Conservation (phyloP, 345 rosid genomes). For the Erodium maritimum region DNA sequence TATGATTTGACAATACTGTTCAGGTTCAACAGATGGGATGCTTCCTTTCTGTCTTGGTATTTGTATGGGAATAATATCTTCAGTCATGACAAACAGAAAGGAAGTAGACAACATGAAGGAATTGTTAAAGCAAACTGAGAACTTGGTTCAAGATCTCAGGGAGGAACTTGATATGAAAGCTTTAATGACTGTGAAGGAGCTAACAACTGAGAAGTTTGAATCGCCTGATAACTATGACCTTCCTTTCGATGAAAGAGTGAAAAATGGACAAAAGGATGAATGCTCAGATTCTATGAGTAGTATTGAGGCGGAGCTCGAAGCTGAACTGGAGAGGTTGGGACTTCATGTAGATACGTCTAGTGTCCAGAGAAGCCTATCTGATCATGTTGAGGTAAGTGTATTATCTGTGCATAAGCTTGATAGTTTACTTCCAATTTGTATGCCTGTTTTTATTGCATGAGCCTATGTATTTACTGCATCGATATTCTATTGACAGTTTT, state of each 20-base stretch:
- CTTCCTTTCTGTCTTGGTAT: conserved; percentile 55
- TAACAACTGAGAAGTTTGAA: conserved; percentile 33
- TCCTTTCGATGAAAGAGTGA: conserved; percentile 16
- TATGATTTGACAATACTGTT: conserved; percentile 11
- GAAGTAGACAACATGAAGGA: conserved; percentile 38
- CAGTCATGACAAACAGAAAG: conserved; percentile 32
- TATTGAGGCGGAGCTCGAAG: conserved; percentile 95
- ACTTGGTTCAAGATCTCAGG: conserved; percentile 65
- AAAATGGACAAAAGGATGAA: conserved; percentile 20
- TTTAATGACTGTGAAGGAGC: conserved; percentile 45
- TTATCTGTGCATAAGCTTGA: conserved; percentile 4
- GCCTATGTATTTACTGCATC: too few species aligned
- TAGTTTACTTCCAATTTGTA: background rate
- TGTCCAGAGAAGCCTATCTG: conserved; percentile 31
- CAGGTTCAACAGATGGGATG: conserved; percentile 39
- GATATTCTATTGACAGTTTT: too few species aligned
- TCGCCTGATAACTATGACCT: conserved; percentile 19
- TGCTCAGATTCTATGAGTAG: conserved; percentile 43
- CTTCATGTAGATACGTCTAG: conserved; percentile 40
- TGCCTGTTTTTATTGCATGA: background rate
- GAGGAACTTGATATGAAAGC: conserved; percentile 70
- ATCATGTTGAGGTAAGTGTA: conserved; percentile 39
- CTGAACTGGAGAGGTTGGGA: conserved; percentile 88
- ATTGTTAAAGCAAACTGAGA: conserved; percentile 44
- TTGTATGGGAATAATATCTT: conserved; percentile 53